A percentile compares a stretch with the other conserved stretches of the same genome.
phyloP scores from a whole-genome alignment of 2,329 filamentous ascomycete genomes.

The Penicillium sp. region DNA sequence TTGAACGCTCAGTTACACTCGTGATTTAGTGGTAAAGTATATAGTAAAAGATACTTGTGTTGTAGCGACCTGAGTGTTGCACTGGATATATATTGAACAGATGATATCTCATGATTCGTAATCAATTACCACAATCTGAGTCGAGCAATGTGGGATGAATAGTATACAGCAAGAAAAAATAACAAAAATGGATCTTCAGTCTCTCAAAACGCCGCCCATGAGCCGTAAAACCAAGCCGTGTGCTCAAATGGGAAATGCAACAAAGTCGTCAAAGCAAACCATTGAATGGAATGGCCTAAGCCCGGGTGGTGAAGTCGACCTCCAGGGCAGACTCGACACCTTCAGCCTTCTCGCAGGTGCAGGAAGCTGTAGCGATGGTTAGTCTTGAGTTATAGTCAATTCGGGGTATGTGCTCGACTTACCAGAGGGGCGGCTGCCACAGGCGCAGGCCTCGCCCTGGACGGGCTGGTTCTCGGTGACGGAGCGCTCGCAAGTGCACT shows the following conservation, averaged over 20 bases:
- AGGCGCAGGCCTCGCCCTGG: conserved; percentile 69
- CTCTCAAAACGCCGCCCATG: background rate
- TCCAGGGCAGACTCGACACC: conserved; percentile 68
- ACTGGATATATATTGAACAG: background rate
- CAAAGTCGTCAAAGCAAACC: background rate
- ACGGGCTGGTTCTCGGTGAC: conserved; percentile 68
- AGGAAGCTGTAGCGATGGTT: conserved; percentile 57
- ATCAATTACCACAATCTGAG: conserved; percentile 1
- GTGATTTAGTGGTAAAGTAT: too few species aligned
- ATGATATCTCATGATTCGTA: conserved; percentile 1
- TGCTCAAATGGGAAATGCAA: background rate
- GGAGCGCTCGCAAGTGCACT: conserved; percentile 80
- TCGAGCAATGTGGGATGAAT: background rate
- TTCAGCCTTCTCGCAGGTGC: conserved; percentile 79
- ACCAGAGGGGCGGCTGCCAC: conserved; percentile 75
- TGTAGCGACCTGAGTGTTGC: too few species aligned
- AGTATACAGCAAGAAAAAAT: background rate
- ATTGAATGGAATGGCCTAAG: conserved; percentile 13
- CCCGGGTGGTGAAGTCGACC: conserved; percentile 82
- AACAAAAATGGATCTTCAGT: background rate
- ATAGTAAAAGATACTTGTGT: too few species aligned
- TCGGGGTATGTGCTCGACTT: conserved; percentile 38
- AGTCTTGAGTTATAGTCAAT: conserved; percentile 1
- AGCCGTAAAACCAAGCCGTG: background rate
- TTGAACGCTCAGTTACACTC: too few species aligned